Base-by-base conservation (phyloP, 2,329 filamentous ascomycete species). In the Xylaria sp. region DNA sequence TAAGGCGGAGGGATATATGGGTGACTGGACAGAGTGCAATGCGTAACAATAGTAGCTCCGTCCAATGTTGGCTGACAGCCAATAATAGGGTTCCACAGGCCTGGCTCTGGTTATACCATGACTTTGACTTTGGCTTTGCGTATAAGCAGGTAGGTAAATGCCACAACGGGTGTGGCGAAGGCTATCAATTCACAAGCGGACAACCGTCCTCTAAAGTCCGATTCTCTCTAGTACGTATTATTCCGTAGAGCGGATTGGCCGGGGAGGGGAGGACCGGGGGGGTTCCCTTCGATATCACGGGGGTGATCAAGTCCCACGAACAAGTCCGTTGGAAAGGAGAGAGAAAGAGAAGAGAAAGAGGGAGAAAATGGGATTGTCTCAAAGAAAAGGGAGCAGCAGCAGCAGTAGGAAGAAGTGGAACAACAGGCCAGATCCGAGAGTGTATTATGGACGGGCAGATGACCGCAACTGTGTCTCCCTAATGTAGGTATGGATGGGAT, bases 121-220 rank as follows among this genome's bases (percentile, higher is more conserved):
- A 34, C 7, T 11, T 36, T 36, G 34, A 36, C 34, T 36, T 36
- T 36, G 34, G 8, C 34, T 7, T 36, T 42, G 39, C 12, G 14
- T 14, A 11, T 17, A 14, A 42, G 39, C 12, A 42, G 2, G 39
- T 42, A 24, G 47, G 11, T 9, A 24, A 17, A 17, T 50, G 9
- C 9, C n/a, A 50, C 47, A 50, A 50, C 19, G 47, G 2, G 47
- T 50, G 47, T 50, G 47, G 47, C n/a, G 47, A 50, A 11, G 19
- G 47, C 17, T 50, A n/a, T 21, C 21, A 24, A 21, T 50, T 24
- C 47, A 24, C 47, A 17, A 11, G 47, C 47, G 47, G 47, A 9
- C n/a, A 50, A 50, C 8, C 2, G 47, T 21, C 47, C n/a, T 53
- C 68, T 68, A 69, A 70, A 70, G 68, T 70, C 68, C 68, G 68